A percentile compares a stretch with the other conserved stretches of the same genome.
Evolutionary conservation across 305 asterid genomes (phyloP).

Genomic region (Caryopteris hybrid): DNA sequence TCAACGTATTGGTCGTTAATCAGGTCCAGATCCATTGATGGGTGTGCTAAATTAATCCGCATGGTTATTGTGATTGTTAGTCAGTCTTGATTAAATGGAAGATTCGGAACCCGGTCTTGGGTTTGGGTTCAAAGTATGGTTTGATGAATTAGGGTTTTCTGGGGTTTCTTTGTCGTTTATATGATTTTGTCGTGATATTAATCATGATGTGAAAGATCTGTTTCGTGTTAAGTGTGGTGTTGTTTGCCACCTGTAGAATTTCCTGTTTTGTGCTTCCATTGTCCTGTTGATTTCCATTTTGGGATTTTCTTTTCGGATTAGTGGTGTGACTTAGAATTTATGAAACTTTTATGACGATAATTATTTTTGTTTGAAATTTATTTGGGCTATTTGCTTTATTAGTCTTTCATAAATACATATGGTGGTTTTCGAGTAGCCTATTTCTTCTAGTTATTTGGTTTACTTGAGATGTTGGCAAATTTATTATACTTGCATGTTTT

Average conservation of each 20-base stretch:
- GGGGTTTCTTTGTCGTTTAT: conserved; percentile 6
- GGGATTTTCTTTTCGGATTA: neutral
- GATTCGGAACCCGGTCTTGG: conserved; percentile 9
- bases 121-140: conserved; percentile 3
- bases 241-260: conserved; percentile 15
- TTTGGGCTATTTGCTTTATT: neutral
- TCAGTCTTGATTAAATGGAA: conserved; percentile 12
- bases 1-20: conserved; percentile 2
- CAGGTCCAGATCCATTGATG: conserved; percentile 47
- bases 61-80: conserved; percentile 10
- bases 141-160: conserved; percentile 21
- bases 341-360: neutral
- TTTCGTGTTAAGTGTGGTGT: conserved; percentile 15
- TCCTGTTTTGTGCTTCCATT: conserved; percentile 5
- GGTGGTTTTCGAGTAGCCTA: neutral
- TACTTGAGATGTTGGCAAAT: neutral
- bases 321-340: too few relatives aligned
- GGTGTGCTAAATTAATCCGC: conserved; percentile 23
- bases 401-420: neutral
- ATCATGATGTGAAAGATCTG: conserved; percentile 26
- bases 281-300: conserved; percentile 13
- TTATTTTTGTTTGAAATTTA: conserved; percentile 1
- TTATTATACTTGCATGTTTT: neutral
- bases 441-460: neutral
- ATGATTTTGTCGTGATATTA: conserved; percentile 9